A percentile compares a stretch with the other conserved stretches of the same genome.
These are phyloP conservation scores for Furcasterigmium sp. DNA, from an alignment of 2,329 filamentous ascomycete species.

Conservation along the genomic window DNA sequence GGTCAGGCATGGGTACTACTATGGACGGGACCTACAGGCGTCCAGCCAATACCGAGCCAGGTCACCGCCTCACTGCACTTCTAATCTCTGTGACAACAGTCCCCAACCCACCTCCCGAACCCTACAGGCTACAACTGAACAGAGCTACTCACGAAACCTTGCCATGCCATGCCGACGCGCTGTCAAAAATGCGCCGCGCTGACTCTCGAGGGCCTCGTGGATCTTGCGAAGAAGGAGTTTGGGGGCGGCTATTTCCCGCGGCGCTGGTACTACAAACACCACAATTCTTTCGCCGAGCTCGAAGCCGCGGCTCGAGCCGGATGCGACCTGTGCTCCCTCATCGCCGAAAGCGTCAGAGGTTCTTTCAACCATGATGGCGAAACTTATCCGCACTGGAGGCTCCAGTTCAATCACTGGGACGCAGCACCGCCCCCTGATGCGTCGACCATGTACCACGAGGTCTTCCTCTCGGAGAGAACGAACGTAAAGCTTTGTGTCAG, in stretches of 20 bases:
- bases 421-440: not conserved
- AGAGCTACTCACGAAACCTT: too few species aligned
- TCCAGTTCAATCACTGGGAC: too few species aligned
- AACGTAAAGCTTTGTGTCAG: constrained; percentile 3
- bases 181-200: constrained; percentile 1
- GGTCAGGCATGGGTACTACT: too few species aligned
- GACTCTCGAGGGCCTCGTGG: not conserved
- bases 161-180: too few species aligned
- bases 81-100: too few species aligned
- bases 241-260: not conserved
- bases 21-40: too few species aligned
- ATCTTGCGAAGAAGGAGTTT: not conserved
- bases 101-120: too few species aligned
- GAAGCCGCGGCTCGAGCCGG: not conserved
- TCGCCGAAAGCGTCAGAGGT: not conserved
- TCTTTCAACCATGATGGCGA: not conserved
- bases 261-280: not conserved
- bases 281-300: not conserved
- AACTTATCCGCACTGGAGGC: too few species aligned
- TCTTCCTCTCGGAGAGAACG: not conserved
- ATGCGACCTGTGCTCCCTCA: constrained; percentile 1
- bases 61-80: too few species aligned
- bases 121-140: too few species aligned
- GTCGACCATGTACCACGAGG: constrained; percentile 2
- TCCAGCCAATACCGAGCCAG: too few species aligned